Evolutionary conservation across 1,284 basidiomycete species (phyloP), one percentile per base, ranked within the genome.

Genomic region (Leucoagaricus sp.): DNA sequence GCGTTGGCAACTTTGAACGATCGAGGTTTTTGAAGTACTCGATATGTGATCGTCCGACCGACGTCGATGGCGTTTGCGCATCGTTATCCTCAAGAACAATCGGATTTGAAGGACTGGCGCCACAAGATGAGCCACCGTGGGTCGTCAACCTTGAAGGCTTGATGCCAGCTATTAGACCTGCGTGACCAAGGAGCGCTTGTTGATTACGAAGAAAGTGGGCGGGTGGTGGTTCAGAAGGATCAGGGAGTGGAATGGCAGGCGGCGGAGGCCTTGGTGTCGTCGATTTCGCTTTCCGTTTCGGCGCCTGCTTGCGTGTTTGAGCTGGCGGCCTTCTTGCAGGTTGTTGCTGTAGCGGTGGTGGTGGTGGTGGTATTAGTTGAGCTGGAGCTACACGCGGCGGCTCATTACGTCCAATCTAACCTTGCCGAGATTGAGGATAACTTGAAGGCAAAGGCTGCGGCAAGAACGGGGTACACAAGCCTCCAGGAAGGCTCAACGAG

Each of bases 181-280:
- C 89, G 21, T 80, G 77, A 9, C 88, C 89, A 5, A 91, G 76
- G 5, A 91, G 72, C 0, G 84, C 84, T 45, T 83, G 76, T 64
- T 91, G 87, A 61, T 82, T 89, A 34, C 89, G 84, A 54, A 91
- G 72, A 59, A 89, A 88, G 67, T 89, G 84, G 1, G 81, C 72
- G n/a, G 88, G 89, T 19, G 76, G 72, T 1, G 84, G 83, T 49
- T 75, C 77, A 54, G 80, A 76, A 28, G 85, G 80, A 59, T 83
- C 81, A 0, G 87, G 88, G 3, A 87, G 70, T 13, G 71, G 55
- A 15, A 91, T 84, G 48, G 81, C 74, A 17, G 84, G 85, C 2
- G 81, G 76, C 15, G 78, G 61, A 31, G 70, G 73, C 26, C 73
- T 71, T 6, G 70, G 63, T 4, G 68, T 65, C 12, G 65, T 42